phyloP scores from a whole-genome alignment of 106 monocot species.

The Phalaenopsis aphrodite region DNA sequence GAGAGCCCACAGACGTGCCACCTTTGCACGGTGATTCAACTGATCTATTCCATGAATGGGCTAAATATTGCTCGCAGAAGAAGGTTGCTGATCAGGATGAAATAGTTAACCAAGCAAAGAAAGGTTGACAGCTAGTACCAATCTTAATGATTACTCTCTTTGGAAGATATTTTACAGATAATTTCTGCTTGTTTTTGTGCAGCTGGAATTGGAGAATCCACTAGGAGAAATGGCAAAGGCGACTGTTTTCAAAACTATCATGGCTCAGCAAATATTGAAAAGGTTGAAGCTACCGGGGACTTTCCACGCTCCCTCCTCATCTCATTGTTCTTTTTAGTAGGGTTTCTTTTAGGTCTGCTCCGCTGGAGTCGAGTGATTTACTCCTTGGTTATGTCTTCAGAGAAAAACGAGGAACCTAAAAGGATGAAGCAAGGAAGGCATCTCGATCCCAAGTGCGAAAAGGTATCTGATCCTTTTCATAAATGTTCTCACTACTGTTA shows the following conservation, averaged over 20 bases:
- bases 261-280: not conserved
- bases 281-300: not conserved
- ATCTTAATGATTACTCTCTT: not conserved
- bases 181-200: not conserved
- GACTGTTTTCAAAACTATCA: not conserved
- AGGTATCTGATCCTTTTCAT: not conserved
- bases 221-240: not conserved
- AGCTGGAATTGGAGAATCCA: too few relatives aligned
- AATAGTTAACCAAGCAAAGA: not conserved
- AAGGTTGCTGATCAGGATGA: not conserved
- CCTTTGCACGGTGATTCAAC: not conserved
- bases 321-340: constrained; percentile 2
- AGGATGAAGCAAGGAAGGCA: not conserved
- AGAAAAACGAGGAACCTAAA: not conserved
- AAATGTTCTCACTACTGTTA: too few relatives aligned
- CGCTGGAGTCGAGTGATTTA: not conserved
- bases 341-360: constrained; percentile 1
- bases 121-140: too few relatives aligned
- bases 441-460: not conserved
- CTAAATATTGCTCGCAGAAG: constrained; percentile 4
- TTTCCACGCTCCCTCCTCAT: not conserved
- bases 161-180: not conserved
- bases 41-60: constrained; percentile 3
- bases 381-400: constrained; percentile 2
- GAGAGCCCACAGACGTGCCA: not conserved